Evolutionary conservation across 2,329 filamentous ascomycete genomes (phyloP).

Genomic region (Aureobasidium sp.): DNA sequence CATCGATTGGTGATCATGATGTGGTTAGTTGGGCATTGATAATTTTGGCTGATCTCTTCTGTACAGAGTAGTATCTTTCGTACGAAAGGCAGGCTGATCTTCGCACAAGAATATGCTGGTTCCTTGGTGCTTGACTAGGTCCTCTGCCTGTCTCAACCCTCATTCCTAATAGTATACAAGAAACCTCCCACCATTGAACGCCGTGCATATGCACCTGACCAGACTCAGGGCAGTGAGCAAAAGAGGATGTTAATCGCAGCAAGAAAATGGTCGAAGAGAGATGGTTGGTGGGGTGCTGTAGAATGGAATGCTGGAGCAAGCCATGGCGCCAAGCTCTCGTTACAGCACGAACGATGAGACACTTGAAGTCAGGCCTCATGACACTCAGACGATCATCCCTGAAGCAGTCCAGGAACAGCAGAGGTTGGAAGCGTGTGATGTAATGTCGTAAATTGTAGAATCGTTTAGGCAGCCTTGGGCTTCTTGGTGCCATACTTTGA

Average conservation of each 20-base stretch:
- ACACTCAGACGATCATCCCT: background rate
- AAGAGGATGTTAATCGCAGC: background rate
- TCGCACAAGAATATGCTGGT: background rate
- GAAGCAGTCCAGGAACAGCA: background rate
- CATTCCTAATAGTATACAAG: slow-evolving; percentile 3
- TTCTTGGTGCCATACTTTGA: slow-evolving; percentile 99
- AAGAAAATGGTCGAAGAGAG: background rate
- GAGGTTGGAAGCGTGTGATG: background rate
- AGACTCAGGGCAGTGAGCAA: background rate
- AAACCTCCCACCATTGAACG: background rate
- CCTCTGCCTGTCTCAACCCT: background rate
- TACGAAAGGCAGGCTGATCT: background rate
- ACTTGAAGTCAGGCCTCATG: background rate
- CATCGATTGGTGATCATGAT: background rate
- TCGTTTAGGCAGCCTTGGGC: slow-evolving; percentile 65
- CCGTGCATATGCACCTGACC: slow-evolving; percentile 5
- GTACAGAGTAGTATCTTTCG: background rate
- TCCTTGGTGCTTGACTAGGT: background rate
- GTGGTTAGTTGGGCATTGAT: background rate
- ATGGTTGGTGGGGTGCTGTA: background rate
- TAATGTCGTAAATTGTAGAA: background rate
- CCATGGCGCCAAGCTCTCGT: slow-evolving; percentile 6
- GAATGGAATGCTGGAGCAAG: slow-evolving; percentile 1
- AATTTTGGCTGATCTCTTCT: background rate
- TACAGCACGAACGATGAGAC: slow-evolving; percentile 2